Base-by-base conservation (phyloP, 495 filamentous ascomycete species). In the Neurospora terricola region DNA sequence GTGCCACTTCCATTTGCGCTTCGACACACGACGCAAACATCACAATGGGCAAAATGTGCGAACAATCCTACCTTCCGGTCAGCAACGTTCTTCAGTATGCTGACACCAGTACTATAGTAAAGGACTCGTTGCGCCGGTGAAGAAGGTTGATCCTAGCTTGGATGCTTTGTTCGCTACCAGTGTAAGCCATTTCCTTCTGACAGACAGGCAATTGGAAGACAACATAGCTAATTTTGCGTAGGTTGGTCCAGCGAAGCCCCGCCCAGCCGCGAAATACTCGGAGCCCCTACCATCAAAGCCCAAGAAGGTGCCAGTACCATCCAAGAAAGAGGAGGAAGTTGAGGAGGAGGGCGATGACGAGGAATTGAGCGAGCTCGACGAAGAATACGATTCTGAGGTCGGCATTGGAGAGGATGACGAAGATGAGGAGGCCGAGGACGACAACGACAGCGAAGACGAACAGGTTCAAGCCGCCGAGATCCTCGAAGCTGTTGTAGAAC, bases 101-200 rank as follows among this genome's bases (percentile, higher is more conserved):
- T 75, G 14, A 76, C 38, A 4, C 38, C 27, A 21, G 7, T 72
- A 16, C 38, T 70, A 4, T 54, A 85, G 82, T 73, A 83, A 80
- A 73, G 70, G 69, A 38, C 69, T 86, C 54, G 68, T 76, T 48
- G 84, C 81, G 70, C 78, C 82, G 1, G 79, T 79, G 68, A 85
- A 85, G 77, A 84, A 87, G 74, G 85, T 96, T 75, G 93, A 98
- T 83, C 91, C 92, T 74, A 82, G 86, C 71, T 78, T 98, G 75
- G 89, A 91, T 74, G 91, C 92, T 69, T 86, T 98, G 36, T 98
- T 98, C 82, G 86, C 91, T 38, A 85, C 87, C 37, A 95, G 92
- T 84, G 94, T 96, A 85, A 81, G 91, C 88, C 48, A 79, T 88
- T 86, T 54, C 18, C n/a, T 16, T 23, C 21, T 21, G 34, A 16